phyloP scores from a whole-genome alignment of 2,329 filamentous ascomycete species.

The Fusarium foetens region DNA sequence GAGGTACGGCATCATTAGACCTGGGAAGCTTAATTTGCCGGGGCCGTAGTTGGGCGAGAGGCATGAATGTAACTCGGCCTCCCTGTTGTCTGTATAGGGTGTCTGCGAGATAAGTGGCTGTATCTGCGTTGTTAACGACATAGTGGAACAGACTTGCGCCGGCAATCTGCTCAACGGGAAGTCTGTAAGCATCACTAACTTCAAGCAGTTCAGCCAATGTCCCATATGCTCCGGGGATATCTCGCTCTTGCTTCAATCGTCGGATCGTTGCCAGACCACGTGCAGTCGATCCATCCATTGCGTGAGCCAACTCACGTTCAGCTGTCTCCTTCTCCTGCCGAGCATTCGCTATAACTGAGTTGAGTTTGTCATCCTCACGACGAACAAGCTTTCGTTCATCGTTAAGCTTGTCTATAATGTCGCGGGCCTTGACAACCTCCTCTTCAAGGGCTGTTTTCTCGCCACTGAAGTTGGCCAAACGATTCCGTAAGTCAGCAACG shows the following conservation, averaged over 20 bases:
- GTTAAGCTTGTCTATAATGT: constrained; percentile 79
- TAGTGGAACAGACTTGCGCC: constrained; percentile 95
- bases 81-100: constrained; percentile 81
- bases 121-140: constrained; percentile 90
- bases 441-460: constrained; percentile 78
- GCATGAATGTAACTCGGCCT: constrained; percentile 94
- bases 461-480: constrained; percentile 81
- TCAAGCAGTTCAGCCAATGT: constrained; percentile 93
- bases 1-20: constrained; percentile 85
- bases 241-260: constrained; percentile 79
- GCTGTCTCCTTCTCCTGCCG: constrained; percentile 80
- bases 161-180: constrained; percentile 91
- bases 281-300: constrained; percentile 90
- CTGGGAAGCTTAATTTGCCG: constrained; percentile 81
- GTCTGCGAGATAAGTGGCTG: constrained; percentile 83
- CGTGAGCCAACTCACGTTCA: constrained; percentile 79
- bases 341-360: constrained; percentile 79
- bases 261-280: constrained; percentile 88
- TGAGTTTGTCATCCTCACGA: constrained; percentile 88
- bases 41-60: constrained; percentile 81
- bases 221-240: constrained; percentile 88
- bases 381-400: constrained; percentile 90
- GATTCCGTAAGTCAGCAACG: constrained; percentile 74
- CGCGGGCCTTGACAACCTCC: constrained; percentile 79
- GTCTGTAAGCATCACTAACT: constrained; percentile 84